Evolutionary conservation across 352 stramenopile species (phyloP).

Genomic region (Salisapilia sapeloensis): DNA sequence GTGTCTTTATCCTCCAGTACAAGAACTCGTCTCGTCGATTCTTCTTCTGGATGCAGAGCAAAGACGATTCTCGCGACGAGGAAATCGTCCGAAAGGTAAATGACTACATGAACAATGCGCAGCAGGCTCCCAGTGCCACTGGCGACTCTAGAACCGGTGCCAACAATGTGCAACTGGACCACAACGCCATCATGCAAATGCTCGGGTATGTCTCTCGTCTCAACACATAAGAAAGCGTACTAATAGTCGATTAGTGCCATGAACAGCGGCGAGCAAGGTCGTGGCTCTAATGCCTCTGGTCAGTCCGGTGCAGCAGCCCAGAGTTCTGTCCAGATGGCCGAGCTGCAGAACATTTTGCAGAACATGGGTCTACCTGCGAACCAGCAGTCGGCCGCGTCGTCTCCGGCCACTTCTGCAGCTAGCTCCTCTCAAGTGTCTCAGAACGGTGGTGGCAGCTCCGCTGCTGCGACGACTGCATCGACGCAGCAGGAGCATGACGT

Average conservation of each 20-base stretch:
- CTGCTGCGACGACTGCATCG: constrained; percentile 48
- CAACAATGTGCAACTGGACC: constrained; percentile 68
- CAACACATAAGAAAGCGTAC: background rate
- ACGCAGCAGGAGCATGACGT: constrained; percentile 64
- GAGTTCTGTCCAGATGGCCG: constrained; percentile 64
- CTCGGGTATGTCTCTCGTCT: constrained; percentile 23
- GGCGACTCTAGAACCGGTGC: constrained; percentile 9
- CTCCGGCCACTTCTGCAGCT: constrained; percentile 48
- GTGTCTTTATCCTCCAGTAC: constrained; percentile 88
- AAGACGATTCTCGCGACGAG: constrained; percentile 75
- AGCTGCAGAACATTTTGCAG: constrained; percentile 78
- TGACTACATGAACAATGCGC: constrained; percentile 78
- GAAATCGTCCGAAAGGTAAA: constrained; percentile 79
- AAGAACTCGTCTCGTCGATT: constrained; percentile 84
- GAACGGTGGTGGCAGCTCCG: constrained; percentile 44
- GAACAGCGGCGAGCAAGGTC: constrained; percentile 47
- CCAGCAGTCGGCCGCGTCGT: constrained; percentile 46
- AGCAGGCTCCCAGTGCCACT: constrained; percentile 13
- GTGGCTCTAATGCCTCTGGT: constrained; percentile 7
- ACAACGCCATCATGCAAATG: constrained; percentile 86
- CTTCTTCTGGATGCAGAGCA: constrained; percentile 94
- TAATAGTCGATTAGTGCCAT: constrained; percentile 24
- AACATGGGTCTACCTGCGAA: constrained; percentile 70
- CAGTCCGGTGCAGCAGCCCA: constrained; percentile 10
- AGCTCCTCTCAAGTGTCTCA: constrained; percentile 60